Conservation (phyloP, 1,284 basidiomycete species). For the Cryptococcus sp. region DNA sequence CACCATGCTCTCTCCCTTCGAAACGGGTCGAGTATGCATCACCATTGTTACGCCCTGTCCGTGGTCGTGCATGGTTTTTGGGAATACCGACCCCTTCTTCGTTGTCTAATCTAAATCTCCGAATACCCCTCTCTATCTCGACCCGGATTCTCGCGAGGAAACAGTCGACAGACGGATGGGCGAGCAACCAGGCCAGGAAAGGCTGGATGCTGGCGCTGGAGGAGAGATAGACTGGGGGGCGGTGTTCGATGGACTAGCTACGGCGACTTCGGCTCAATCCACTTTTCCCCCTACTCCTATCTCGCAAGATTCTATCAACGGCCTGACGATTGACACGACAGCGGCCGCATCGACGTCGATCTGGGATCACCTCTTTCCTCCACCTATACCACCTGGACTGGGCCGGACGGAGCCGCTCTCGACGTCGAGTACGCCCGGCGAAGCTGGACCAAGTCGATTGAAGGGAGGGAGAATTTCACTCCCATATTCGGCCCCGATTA, state of each 20-base stretch:
- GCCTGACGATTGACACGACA: background rate
- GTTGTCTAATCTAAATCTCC: too few species aligned
- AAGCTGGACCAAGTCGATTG: background rate
- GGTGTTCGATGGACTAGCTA: background rate
- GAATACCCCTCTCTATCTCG: too few species aligned
- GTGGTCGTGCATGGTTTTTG: too few species aligned
- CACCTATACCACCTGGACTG: background rate
- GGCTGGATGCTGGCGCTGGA: background rate
- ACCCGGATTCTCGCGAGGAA: too few species aligned
- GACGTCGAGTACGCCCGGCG: background rate
- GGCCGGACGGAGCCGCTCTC: background rate
- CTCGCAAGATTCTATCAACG: background rate
- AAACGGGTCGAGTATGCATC: too few species aligned
- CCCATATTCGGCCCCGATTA: slow-evolving; percentile 2
- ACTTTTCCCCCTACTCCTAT: background rate
- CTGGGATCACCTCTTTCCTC: slow-evolving; percentile 3
- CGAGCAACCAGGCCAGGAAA: too few species aligned
- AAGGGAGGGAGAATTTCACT: background rate
- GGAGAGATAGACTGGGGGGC: slow-evolving; percentile 1
- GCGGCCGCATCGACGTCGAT: background rate
- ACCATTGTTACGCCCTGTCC: too few species aligned
- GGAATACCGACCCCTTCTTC: too few species aligned
- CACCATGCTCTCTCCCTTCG: too few species aligned
- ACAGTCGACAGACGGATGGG: too few species aligned
- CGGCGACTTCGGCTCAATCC: too few species aligned